phyloP scores from a whole-genome alignment of 176 grass and related monocot species.

The Puccinellia tenuiflora region DNA sequence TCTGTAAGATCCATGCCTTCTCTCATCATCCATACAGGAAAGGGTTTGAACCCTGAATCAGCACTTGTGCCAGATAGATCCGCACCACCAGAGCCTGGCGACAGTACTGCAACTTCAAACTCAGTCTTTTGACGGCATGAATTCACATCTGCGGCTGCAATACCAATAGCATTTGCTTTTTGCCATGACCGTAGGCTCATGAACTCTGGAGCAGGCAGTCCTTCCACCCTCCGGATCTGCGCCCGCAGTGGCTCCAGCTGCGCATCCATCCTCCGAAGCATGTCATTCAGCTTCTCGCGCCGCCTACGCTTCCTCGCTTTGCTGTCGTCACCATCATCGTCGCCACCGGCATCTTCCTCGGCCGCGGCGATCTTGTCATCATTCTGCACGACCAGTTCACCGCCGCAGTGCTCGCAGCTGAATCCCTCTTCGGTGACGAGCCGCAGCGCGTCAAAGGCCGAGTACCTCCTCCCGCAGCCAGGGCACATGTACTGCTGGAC shows the following conservation, averaged over 20 bases:
- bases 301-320: background rate
- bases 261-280: constrained; percentile 15
- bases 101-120: constrained; percentile 46
- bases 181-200: constrained; percentile 82
- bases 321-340: background rate
- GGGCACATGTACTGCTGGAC: constrained; percentile 57
- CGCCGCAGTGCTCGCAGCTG: background rate
- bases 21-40: constrained; percentile 90
- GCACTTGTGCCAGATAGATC: constrained; percentile 37
- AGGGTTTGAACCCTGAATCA: constrained; percentile 39
- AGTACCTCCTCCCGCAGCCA: constrained; percentile 19
- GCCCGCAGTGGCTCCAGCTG: constrained; percentile 66
- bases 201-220: constrained; percentile 80
- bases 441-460: background rate
- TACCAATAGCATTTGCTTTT: constrained; percentile 36
- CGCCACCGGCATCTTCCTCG: background rate
- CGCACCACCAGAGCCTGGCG: constrained; percentile 33
- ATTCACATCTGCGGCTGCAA: background rate
- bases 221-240: constrained; percentile 69
- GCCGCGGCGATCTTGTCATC: background rate
- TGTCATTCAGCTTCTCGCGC: background rate
- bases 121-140: constrained; percentile 53
- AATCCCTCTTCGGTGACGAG: background rate
- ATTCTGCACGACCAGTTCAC: background rate
- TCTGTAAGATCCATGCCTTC: constrained; percentile 84